Evolutionary conservation across 23 red algal genomes (phyloP).

Genomic region (Gracilaria domingensis): DNA sequence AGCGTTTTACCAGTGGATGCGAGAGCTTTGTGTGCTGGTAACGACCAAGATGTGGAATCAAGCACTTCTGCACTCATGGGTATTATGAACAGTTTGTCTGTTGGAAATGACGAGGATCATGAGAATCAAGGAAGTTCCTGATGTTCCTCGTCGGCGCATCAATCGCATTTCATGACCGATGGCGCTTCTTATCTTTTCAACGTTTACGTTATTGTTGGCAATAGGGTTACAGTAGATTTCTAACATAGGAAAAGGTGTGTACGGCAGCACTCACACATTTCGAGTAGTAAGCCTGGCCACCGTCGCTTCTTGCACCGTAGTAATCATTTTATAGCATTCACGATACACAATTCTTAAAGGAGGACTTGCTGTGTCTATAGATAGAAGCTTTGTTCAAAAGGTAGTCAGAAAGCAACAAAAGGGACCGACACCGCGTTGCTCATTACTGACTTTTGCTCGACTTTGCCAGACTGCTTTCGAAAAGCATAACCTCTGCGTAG

Average conservation of each 20-base stretch:
- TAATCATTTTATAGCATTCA: conserved; percentile 15
- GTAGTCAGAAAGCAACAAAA: neutral
- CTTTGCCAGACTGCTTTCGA: too few relatives aligned
- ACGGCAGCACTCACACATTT: neutral
- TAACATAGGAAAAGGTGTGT: neutral
- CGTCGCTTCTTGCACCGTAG: neutral
- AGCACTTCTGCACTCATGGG: conserved; percentile 12
- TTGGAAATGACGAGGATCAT: neutral
- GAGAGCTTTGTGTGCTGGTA: neutral
- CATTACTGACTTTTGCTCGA: too few relatives aligned
- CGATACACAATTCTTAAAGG: neutral
- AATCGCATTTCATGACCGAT: neutral
- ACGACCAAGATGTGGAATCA: neutral
- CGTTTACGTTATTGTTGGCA: neutral
- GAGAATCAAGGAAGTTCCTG: neutral
- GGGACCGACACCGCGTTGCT: neutral
- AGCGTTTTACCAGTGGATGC: neutral
- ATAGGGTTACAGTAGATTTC: conserved; percentile 17
- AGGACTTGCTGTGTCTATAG: neutral
- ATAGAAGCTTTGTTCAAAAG: neutral
- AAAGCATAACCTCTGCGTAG: too few relatives aligned
- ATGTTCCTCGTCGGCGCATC: neutral
- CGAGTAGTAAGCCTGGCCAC: neutral
- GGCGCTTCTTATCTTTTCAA: conserved; percentile 2
- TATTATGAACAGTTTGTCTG: neutral